Conservation (phyloP, 2,329 filamentous ascomycete species). For the Domatiomyces catenatus region DNA sequence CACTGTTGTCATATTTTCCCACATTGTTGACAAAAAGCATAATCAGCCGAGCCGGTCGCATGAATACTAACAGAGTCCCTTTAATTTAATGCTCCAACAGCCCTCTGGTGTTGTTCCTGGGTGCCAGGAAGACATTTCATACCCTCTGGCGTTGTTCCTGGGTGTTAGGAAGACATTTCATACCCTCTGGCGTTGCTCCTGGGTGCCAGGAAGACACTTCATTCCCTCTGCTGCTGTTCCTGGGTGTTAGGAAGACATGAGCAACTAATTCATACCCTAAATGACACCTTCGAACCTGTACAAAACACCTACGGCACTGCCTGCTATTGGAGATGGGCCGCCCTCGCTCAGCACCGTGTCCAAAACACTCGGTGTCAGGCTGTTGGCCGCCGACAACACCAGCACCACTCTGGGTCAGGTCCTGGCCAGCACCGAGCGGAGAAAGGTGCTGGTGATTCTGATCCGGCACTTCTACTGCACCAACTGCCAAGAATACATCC, state of each 20-base stretch:
- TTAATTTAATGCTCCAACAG: neutral
- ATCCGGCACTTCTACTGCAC: constrained; percentile 70
- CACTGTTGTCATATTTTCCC: neutral
- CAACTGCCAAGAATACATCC: constrained; percentile 65
- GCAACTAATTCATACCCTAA: neutral
- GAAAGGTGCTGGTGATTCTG: constrained; percentile 54
- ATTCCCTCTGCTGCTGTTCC: too few species aligned
- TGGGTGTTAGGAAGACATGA: too few species aligned
- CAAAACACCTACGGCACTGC: neutral
- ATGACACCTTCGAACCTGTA: neutral
- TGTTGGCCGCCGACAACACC: neutral
- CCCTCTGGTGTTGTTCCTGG: too few species aligned
- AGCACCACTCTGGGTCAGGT: constrained; percentile 1
- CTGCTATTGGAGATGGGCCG: neutral
- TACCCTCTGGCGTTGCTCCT: too few species aligned
- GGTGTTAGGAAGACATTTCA: too few species aligned
- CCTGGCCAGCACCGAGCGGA: constrained; percentile 18
- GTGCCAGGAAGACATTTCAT: too few species aligned
- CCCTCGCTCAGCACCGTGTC: neutral
- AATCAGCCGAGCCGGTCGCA: neutral
- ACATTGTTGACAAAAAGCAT: neutral
- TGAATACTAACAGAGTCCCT: neutral
- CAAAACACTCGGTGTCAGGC: neutral
- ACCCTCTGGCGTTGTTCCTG: too few species aligned
- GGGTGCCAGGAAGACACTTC: too few species aligned